Base-by-base conservation (phyloP, 2,329 filamentous ascomycete species). In the Fusarium guadeloupense region DNA sequence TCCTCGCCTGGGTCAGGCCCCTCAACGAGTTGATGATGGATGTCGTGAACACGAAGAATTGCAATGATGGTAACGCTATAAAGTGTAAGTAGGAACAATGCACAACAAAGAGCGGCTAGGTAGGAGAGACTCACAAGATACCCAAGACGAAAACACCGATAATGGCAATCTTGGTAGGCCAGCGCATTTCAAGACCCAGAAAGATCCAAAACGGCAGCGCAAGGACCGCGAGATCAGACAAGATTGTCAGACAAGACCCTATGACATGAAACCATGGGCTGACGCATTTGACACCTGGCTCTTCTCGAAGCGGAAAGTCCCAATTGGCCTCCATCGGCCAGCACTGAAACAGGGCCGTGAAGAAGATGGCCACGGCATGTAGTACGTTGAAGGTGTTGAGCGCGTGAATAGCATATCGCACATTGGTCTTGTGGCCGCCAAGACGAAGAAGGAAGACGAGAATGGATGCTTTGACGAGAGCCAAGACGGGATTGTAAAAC, bases 361-460 rank as follows among this genome's bases (percentile, higher is more conserved):
- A 64, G 49, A 79, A 76, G 6, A 77, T 71, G 23, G 73, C 70
- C 1, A 76, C 64, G 19, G 74, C 71, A 25, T 76, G 70, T 0
- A 69, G 51, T 2, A 25, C 40, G 16, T 69, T 61, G 21, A 71
- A 70, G 10, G 78, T 62, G 5, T 68, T 71, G 1, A 63, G 54
- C 5, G 30, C 34, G 8, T 64, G 31, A 8, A 63, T 63, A 2
- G 60, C 54, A 17, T 56, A 56, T 26, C 60, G 60, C 2, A 63
- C 44, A 3, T 48, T 56, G 4, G 59, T 67, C 52, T 77, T 78
- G 48, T 77, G 74, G 0, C 75, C 77, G 3, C 76, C 73, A 0
- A 81, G 70, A 1, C 78, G 77, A n/a, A 78, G 69, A 19, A 81
- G 72, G 55, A 80, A 80, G 7, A 81, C 59, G 10, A 81, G 70